Evolutionary conservation across 2,329 filamentous ascomycete species (phyloP), one percentile per base, ranked within the genome.

Genomic region (Decorospora gaudefroyi): DNA sequence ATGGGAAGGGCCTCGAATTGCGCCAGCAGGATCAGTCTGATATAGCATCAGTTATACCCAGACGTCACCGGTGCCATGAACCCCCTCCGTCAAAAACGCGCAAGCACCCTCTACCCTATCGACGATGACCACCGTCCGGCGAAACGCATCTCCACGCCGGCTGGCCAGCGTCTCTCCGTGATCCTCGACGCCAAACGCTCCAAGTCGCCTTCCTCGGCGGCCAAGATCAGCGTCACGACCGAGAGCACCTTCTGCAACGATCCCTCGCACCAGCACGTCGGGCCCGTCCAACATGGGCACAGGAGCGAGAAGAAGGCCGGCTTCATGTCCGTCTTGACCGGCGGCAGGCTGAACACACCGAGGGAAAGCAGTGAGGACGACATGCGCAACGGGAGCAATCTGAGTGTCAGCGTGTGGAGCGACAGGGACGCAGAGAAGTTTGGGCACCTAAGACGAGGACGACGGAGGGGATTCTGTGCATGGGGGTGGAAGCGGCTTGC

Each of bases 111-210:
- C 41, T 53, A 63, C 17, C 42, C 57, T 16, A 43, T 55, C 40
- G 46, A 52, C 27, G 57, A 57, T 29, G 55, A 65, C 34, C n/a
- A n/a, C n/a, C 65, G 65, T 5, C 64, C 66, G 15, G 59, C 70
- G 11, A 72, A 72, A 55, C 69, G 69, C 28, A 73, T 74, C 35
- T 72, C 70, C 3, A 72, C 71, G 18, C 69, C 70, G 34, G 72
- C 71, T 16, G 72, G 72, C 21, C 62, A 70, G 36, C 69, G 72
- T 17, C 64, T 74, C 4, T 73, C 72, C 17, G 57, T 69, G 5
- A 71, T 74, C 31, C 62, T 74, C 49, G 69, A 73, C 30, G 47
- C 52, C 16, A 54, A 50, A 30, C 44, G 48, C n/a, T 41, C 48
- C 22, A 61, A 59, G 31, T 39, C 57, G 2, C 50, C 55, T 23